These are phyloP conservation scores for Trichoderma semiorbis DNA, from an alignment of 2,329 filamentous ascomycete genomes.

Conservation along the genomic window DNA sequence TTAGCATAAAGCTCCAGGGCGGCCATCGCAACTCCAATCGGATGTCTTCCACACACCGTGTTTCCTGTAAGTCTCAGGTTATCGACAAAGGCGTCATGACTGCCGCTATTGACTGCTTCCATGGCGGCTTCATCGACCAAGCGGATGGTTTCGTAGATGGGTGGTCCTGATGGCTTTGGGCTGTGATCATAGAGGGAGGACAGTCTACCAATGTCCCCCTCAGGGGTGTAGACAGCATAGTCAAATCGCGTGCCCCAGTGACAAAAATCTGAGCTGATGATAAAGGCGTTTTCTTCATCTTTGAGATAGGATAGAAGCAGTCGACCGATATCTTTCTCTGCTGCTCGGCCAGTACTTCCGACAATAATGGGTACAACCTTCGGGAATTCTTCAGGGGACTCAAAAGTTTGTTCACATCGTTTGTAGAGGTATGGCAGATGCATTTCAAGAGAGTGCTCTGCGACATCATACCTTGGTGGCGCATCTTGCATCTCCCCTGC, in stretches of 20 bases:
- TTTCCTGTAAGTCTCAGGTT: conserved; percentile 73
- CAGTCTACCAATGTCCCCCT: conserved; percentile 37
- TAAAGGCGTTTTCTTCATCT: conserved; percentile 73
- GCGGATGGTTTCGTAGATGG: conserved; percentile 83
- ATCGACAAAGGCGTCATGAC: conserved; percentile 65
- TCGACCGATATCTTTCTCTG: conserved; percentile 66
- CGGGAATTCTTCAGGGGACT: conserved; percentile 57
- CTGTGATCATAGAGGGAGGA: conserved; percentile 36
- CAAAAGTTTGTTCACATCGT: conserved; percentile 54
- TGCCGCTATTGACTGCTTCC: conserved; percentile 75
- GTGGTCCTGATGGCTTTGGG: conserved; percentile 35
- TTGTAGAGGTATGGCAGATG: conserved; percentile 93
- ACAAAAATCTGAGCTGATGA: conserved; percentile 94
- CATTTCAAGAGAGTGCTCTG: conserved; percentile 95
- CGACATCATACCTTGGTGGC: conserved; percentile 62
- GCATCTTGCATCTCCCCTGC: conserved; percentile 49
- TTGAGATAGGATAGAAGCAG: conserved; percentile 75
- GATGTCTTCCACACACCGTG: conserved; percentile 91
- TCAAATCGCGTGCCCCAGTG: conserved; percentile 84
- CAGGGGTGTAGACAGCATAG: conserved; percentile 71
- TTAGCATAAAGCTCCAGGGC: conserved; percentile 65
- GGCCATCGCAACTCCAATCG: conserved; percentile 90
- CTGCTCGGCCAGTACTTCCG: conserved; percentile 62
- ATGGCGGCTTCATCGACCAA: conserved; percentile 78
- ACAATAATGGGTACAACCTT: conserved; percentile 81